Conservation (phyloP, 306 rosid species). For the Gillenia trifoliata region DNA sequence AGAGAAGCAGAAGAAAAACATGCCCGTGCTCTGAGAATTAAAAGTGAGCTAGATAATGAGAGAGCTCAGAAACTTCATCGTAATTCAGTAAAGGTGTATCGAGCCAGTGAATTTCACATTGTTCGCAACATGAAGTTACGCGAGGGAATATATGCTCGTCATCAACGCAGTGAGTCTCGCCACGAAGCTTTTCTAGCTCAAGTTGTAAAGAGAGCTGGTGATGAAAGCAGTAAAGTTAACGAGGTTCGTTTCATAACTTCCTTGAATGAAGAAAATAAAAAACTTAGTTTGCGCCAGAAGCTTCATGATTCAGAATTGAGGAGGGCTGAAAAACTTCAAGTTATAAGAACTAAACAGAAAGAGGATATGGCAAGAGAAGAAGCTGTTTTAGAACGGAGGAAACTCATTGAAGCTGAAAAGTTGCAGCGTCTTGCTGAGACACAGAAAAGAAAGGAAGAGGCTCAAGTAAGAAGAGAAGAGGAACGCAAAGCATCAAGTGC, state of each 20-base stretch:
- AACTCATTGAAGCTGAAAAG: conserved; percentile 93
- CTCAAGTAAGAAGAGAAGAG: conserved; percentile 93
- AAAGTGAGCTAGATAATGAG: conserved; percentile 88
- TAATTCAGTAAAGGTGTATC: conserved; percentile 75
- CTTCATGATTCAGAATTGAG: conserved; percentile 96
- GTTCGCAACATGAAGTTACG: conserved; percentile 88
- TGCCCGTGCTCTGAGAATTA: conserved; percentile 94
- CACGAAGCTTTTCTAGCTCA: conserved; percentile 98
- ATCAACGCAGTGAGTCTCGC: conserved; percentile 91
- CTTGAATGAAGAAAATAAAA: conserved; percentile 91
- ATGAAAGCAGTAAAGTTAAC: conserved; percentile 96
- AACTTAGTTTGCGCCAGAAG: conserved; percentile 81
- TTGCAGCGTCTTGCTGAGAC: conserved; percentile 97
- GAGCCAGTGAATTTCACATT: conserved; percentile 92
- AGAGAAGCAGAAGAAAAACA: conserved; percentile 94
- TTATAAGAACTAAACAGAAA: conserved; percentile 86
- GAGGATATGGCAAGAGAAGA: conserved; percentile 98
- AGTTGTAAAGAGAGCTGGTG: conserved; percentile 98
- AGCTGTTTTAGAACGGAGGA: conserved; percentile 92
- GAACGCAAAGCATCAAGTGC: conserved; percentile 99
- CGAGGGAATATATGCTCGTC: conserved; percentile 97
- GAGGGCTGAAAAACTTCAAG: conserved; percentile 98
- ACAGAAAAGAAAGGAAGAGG: conserved; percentile 96
- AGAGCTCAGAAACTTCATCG: conserved; percentile 96
- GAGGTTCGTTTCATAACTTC: conserved; percentile 98